Evolutionary conservation across 768 basidiomycete species (phyloP).

Genomic region (Chiua virens): DNA sequence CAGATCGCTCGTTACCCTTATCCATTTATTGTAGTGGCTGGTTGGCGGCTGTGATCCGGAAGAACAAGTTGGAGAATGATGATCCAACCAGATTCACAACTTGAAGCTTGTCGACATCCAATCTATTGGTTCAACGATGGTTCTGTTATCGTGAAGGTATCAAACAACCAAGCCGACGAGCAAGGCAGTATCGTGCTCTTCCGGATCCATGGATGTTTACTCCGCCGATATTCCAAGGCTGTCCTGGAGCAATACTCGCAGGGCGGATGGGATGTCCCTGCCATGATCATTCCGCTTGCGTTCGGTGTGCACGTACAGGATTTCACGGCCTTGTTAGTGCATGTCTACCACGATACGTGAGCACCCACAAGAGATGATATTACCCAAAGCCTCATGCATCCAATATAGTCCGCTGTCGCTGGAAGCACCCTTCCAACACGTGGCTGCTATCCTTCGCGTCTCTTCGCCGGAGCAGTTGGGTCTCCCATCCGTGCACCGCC

Average conservation of each 20-base stretch:
- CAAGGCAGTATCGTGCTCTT: slow-evolving; percentile 37
- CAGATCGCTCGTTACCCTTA: slow-evolving; percentile 6
- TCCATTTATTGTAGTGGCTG: slow-evolving; percentile 5
- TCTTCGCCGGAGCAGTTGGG: slow-evolving; percentile 57
- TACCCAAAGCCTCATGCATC: not conserved
- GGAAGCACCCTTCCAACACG: slow-evolving; percentile 43
- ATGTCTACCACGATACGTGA: slow-evolving; percentile 70
- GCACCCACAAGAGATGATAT: slow-evolving; percentile 24
- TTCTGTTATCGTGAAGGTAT: slow-evolving; percentile 49
- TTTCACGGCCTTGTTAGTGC: slow-evolving; percentile 54
- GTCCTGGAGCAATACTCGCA: slow-evolving; percentile 4
- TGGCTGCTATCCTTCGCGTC: slow-evolving; percentile 57
- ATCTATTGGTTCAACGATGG: slow-evolving; percentile 70
- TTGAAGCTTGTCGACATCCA: slow-evolving; percentile 36
- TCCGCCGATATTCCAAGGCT: slow-evolving; percentile 49
- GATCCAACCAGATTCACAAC: not conserved
- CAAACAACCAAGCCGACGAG: slow-evolving; percentile 20
- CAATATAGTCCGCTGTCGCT: slow-evolving; percentile 48
- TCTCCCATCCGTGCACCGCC: slow-evolving; percentile 51
- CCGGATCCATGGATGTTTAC: slow-evolving; percentile 54
- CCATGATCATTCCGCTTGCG: slow-evolving; percentile 36
- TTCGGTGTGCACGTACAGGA: slow-evolving; percentile 45
- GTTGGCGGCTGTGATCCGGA: slow-evolving; percentile 5
- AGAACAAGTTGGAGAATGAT: not conserved
- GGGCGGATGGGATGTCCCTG: slow-evolving; percentile 10